Evolutionary conservation across 2,329 filamentous ascomycete species (phyloP), one percentile per base, ranked within the genome.

Genomic region (Fusarium aywerte): DNA sequence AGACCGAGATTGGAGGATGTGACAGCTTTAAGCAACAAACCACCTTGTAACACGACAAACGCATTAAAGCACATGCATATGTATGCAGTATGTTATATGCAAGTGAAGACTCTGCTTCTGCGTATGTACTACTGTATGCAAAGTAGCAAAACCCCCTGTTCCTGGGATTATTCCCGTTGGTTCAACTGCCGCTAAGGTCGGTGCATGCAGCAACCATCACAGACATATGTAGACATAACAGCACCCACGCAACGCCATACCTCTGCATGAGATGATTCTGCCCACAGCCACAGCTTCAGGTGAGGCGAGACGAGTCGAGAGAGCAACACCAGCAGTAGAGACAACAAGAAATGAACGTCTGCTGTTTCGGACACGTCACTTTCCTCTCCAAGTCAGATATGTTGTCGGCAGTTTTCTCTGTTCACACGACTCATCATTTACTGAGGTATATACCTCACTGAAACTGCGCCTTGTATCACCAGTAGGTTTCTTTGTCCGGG

Each of bases 1-100:
- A 33, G 29, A 21, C 61, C 65, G 65, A 68, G 45, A 68, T 68
- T 69, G 48, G 52, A 68, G 61, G 65, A 69, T 68, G 65, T 69
- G 65, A 68, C 43, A 43, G 38, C 50, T 38, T 27, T 15, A 21
- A 31, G 20, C 32, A 18, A 15, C 29, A 55, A 50, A 61, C 55
- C 44, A 60, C 33, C 25, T 43, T 54, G 65, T 61, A 65, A 65
- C 65, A 62, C 50, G 42, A 52, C 10, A 21, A 56, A 29, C 51
- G 49, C 35, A 50, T 52, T 36, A 27, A 55, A 65, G 59, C 50
- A 55, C 47, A 64, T 38, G 58, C 63, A 51, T 62, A 35, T 48
- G 36, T 29, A 42, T 50, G 63, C 29, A 44, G 36, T 29, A 42
- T 50, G 63, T 33, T 48, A 32, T 51, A 67, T 56, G 50, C 57